These are phyloP conservation scores for Cerioporus squamosus DNA, from an alignment of 1,284 basidiomycete species.

Conservation along the genomic window DNA sequence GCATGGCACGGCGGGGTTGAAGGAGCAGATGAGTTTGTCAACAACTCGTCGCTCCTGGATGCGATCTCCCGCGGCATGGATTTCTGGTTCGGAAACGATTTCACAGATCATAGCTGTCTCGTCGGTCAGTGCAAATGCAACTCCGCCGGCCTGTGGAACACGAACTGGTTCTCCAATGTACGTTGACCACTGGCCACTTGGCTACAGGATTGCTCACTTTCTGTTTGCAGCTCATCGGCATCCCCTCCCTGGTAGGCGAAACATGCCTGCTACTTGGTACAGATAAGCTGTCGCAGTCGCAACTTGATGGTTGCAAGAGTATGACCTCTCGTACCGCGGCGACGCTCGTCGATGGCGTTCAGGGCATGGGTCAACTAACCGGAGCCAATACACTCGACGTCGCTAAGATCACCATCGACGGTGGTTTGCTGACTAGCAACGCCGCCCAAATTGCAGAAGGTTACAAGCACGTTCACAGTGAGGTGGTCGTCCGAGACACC, in stretches of 20 bases:
- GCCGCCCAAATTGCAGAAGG: slow-evolving; percentile 49
- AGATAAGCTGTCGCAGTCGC: slow-evolving; percentile 42
- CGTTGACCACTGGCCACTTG: not conserved
- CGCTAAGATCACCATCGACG: slow-evolving; percentile 58
- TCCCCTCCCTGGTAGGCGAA: slow-evolving; percentile 58
- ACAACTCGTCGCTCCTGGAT: slow-evolving; percentile 40
- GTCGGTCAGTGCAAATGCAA: slow-evolving; percentile 62
- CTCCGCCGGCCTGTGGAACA: slow-evolving; percentile 65
- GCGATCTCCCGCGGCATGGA: slow-evolving; percentile 57
- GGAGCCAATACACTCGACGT: slow-evolving; percentile 69
- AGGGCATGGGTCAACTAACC: slow-evolving; percentile 52
- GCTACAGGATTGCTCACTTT: not conserved
- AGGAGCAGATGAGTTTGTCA: slow-evolving; percentile 42
- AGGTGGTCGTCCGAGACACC: slow-evolving; percentile 50
- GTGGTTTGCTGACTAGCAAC: slow-evolving; percentile 50
- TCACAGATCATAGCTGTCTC: slow-evolving; percentile 54
- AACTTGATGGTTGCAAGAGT: slow-evolving; percentile 50
- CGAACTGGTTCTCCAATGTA: slow-evolving; percentile 67
- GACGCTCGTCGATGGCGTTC: slow-evolving; percentile 47
- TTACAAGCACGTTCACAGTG: slow-evolving; percentile 50
- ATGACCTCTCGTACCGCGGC: slow-evolving; percentile 59
- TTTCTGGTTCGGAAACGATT: slow-evolving; percentile 70
- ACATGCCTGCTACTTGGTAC: slow-evolving; percentile 59
- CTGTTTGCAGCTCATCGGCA: slow-evolving; percentile 53
- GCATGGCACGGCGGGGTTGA: slow-evolving; percentile 58